Evolutionary conservation across 2,329 filamentous ascomycete genomes (phyloP), one percentile per base, ranked within the genome.

Genomic region (Pyrenochaeta sp.): DNA sequence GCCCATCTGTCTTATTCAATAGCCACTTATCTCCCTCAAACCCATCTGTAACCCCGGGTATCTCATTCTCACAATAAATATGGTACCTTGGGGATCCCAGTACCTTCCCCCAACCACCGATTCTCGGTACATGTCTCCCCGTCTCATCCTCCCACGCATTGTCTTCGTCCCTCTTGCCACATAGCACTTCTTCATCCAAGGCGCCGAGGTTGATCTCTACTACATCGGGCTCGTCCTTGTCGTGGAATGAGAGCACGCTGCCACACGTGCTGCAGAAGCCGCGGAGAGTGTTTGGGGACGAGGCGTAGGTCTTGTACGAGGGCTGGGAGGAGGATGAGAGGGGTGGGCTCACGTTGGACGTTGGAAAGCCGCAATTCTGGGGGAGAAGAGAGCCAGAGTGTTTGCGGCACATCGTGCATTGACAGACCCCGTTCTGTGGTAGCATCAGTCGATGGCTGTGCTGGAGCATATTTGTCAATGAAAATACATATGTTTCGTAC

Each of bases 361-460:
- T 50, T 9, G 62, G 64, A 28, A 72, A 57, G 13, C 51, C 52
- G 42, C 56, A 54, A 50, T 67, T 65, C 39, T 71, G 69, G 3
- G 71, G 66, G 2, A 72, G 44, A 9, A 72, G 58, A 24, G 64
- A 59, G 45, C 68, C 71, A 6, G 54, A 57, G 44, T 67, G 61
- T 52, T 73, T 73, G 34, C 71, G 57, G 50, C 71, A 72, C 65
- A 69, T 70, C 22, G 69, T 72, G 54, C 68, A 72, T 58, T 73
- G 68, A 54, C 68, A 72, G 8, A 65, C 61, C 24, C 68, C 67
- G 40, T 71, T 71, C 68, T 72, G 19, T 19, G 19, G 40, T 43
- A 43, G 22, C 40, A 5, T 43, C n/a, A 43, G 40, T 43, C 3
- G 10, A 27, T 12, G 9, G 40, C 19, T 25, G 10, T 22, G n/a